Percentiles rank a stretch among this genome's conserved stretches.
Conservation (phyloP, 1,284 basidiomycete genomes). For the Golubevia pallescens region DNA sequence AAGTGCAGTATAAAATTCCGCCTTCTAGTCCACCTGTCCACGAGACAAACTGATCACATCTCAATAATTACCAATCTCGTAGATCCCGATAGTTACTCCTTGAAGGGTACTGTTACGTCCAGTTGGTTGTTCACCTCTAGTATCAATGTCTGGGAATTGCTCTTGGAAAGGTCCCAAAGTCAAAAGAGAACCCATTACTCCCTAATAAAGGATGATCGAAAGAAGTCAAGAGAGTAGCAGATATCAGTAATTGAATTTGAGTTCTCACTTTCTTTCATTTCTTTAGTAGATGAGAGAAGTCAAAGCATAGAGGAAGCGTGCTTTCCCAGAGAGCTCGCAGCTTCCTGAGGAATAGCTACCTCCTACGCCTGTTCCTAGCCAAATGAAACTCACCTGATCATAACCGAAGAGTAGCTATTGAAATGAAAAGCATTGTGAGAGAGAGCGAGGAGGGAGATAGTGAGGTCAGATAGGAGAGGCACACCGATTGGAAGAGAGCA, state of each 20-base stretch:
- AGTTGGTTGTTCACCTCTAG: slow-evolving; percentile 14
- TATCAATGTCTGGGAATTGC: slow-evolving; percentile 49
- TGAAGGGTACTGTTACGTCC: slow-evolving; percentile 38
- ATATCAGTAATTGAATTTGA: neutral
- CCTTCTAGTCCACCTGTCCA: no score
- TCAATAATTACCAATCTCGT: slow-evolving; percentile 30
- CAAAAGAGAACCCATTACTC: slow-evolving; percentile 57
- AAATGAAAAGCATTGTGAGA: neutral
- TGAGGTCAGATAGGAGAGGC: no score
- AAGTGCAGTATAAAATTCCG: no score
- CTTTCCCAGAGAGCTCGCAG: no score
- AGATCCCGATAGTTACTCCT: slow-evolving; percentile 54
- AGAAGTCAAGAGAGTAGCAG: neutral
- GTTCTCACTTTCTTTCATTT: no score
- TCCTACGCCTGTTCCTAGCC: no score
- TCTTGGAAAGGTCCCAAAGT: slow-evolving; percentile 42
- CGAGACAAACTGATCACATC: neutral
- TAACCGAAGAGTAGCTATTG: no score
- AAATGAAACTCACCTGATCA: no score
- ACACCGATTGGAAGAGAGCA: no score
- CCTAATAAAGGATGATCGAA: slow-evolving; percentile 37
- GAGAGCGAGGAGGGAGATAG: no score
- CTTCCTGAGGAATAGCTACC: no score
- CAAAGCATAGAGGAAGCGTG: neutral
- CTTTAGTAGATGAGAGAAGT: slow-evolving; percentile 15